Evolutionary conservation across 192 early-diverging fungal genomes (phyloP), one percentile per base, ranked within the genome.

Genomic region (Rhizophagus prolifer): DNA sequence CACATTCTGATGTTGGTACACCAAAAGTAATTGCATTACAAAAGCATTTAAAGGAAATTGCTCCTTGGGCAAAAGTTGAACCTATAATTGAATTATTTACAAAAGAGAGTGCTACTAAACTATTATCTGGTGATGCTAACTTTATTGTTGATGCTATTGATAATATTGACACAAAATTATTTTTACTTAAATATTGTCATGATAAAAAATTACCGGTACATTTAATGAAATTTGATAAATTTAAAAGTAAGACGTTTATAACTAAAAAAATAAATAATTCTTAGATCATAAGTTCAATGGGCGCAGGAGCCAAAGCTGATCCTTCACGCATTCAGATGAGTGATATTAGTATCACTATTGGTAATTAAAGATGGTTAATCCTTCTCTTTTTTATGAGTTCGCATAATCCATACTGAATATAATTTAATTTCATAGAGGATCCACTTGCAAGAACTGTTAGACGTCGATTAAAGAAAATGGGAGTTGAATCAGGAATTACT

Each of bases 271-370:
- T 31, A n/a, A 66, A 38, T 75, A 14, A 46, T 26, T 44, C 9
- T 26, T 75, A 75, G 74, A 75, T 75, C 26, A 94, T 99, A 36
- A 93, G 93, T 61, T 95, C 96, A 21, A 99, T 97, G 96, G 97
- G 96, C 2, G 94, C 96, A 4, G 96, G 97, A n/a, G 95, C 95
- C 58, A 99, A 99, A 81, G 88, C 94, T 1, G 96, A 99, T 81
- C 93, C 96, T n/a, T 95, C 96, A 34, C 89, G 94, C 16, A 91
- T 99, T 59, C 97, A 97, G 83, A 94, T 99, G 78, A 94, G 95
- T 38, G 97, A 99, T 81, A 97, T 99, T 69, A 89, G 92, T 72
- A 91, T 95, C 54, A 98, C 97, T 0, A 92, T 92, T 79, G 91
- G 91, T 92, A 84, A 30, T 30, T 14, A 26, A 67, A 9, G 26